Evolutionary conservation across 306 rosid species (phyloP).

Genomic region (Gastrolobium bilobum): DNA sequence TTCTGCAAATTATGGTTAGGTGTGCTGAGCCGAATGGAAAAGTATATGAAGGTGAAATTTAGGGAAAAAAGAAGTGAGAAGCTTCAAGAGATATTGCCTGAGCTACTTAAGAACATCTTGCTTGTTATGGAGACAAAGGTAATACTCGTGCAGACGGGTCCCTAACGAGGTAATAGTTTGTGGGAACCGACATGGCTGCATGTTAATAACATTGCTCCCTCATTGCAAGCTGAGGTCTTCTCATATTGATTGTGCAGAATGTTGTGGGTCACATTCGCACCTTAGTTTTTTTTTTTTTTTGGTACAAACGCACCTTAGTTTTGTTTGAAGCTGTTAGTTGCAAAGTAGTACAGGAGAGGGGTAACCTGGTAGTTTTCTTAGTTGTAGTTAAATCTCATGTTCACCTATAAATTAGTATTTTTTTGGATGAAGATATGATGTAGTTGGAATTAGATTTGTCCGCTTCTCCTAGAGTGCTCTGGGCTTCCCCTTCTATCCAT

Average conservation of each 20-base stretch:
- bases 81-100: constrained; percentile 77
- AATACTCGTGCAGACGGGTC: constrained; percentile 67
- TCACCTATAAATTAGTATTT: background rate
- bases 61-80: constrained; percentile 73
- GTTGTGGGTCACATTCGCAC: constrained; percentile 29
- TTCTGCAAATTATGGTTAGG: constrained; percentile 89
- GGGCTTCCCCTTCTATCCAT: constrained; percentile 8
- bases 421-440: constrained; percentile 23
- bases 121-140: constrained; percentile 71
- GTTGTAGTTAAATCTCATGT: constrained; percentile 5
- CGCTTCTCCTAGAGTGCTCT: background rate
- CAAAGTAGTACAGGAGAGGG: constrained; percentile 36
- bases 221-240: constrained; percentile 75
- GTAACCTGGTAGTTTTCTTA: constrained; percentile 37
- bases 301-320: constrained; percentile 24
- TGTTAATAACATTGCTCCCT: constrained; percentile 70
- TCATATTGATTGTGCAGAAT: constrained; percentile 34
- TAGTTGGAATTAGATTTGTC: constrained; percentile 23
- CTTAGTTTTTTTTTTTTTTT: too few species aligned
- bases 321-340: constrained; percentile 50
- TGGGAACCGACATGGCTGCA: constrained; percentile 87
- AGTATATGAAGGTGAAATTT: constrained; percentile 73
- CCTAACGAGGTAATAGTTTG: constrained; percentile 79
- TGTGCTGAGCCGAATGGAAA: constrained; percentile 78
- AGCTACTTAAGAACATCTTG: constrained; percentile 76